A percentile compares a stretch with the other conserved stretches of the same genome.
phyloP scores from a whole-genome alignment of 108 stramenopile genomes.

The Schizochytrium sp. region DNA sequence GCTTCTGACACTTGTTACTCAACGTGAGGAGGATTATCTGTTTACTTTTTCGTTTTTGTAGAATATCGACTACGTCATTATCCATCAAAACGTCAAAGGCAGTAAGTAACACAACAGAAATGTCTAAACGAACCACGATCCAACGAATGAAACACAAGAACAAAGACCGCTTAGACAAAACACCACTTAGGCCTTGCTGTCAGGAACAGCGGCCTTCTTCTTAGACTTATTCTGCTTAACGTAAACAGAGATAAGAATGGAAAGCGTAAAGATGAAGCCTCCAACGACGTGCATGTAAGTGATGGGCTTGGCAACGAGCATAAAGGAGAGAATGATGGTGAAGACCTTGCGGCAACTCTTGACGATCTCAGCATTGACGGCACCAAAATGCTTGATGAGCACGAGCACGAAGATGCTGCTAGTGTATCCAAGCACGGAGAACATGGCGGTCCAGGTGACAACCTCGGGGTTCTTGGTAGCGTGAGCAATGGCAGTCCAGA shows the following conservation, averaged over 20 bases:
- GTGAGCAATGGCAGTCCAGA: background rate
- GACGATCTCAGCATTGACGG: constrained; percentile 55
- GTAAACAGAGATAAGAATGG: constrained; percentile 40
- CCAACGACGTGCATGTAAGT: constrained; percentile 49
- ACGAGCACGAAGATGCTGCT: constrained; percentile 54
- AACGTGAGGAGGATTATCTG: too few relatives aligned
- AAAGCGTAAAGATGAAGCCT: constrained; percentile 31
- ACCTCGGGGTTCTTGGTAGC: constrained; percentile 13
- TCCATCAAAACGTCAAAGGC: too few relatives aligned
- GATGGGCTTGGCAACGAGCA: constrained; percentile 55
- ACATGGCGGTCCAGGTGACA: constrained; percentile 56
- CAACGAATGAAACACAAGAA: too few relatives aligned
- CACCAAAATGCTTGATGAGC: constrained; percentile 54
- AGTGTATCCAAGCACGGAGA: constrained; percentile 53
- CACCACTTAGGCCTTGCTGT: too few relatives aligned
- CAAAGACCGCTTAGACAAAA: too few relatives aligned
- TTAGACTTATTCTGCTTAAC: constrained; percentile 42
- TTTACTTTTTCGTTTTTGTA: too few relatives aligned
- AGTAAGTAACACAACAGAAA: too few relatives aligned
- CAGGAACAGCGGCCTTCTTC: background rate
- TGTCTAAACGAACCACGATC: too few relatives aligned
- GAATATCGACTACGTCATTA: too few relatives aligned
- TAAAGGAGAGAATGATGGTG: constrained; percentile 44
- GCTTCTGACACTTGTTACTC: too few relatives aligned
- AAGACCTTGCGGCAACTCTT: constrained; percentile 54